Evolutionary conservation across 768 basidiomycete genomes (phyloP), one percentile per base, ranked within the genome.

Genomic region (Amanita subjunquillea): DNA sequence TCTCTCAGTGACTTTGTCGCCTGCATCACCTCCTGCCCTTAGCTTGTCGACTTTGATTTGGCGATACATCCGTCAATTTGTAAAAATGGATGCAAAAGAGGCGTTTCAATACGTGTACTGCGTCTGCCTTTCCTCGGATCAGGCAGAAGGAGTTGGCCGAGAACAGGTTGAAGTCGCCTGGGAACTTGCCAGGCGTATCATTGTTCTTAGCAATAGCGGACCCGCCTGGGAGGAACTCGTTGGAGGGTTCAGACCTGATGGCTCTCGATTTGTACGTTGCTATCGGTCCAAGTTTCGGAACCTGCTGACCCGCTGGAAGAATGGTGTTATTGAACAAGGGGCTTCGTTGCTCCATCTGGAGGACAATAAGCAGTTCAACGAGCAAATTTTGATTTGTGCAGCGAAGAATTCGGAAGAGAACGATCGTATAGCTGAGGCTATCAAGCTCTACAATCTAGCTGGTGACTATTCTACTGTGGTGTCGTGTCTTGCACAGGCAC

Each of bases 61-160:
- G 81, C 87, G 92, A 13, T 97, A 99, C 63, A 82, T 96, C 41
- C 82, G 91, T 34, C 87, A 86, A 55, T 96, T 98, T 63, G 88
- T 87, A 25, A 89, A 86, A 68, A 81, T 91, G 77, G 95, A 96
- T 59, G 87, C 94, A 0, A 85, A 87, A 61, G 90, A 94, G 60
- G 95, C 94, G 0, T 69, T 99, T 48, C 93, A 99, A 67, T 98
- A 97, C 58, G 87, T 94, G 22, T 93, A 92, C 62, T 87, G 87
- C 54, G 77, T 96, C 5, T 82, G 83, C 51, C 76, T 97, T 5
- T 77, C 79, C 25, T 74, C 83, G 6, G 91, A 95, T 63, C 83
- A 88, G 57, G 69, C 67, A 2, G 72, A 73, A 2, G 78, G 77
- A 1, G 73, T 85, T 9, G 91, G 91, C n/a, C 82, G 81, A 60